These are phyloP conservation scores for Xerocomellus intermedius DNA, from an alignment of 768 basidiomycete genomes.

Conservation along the genomic window DNA sequence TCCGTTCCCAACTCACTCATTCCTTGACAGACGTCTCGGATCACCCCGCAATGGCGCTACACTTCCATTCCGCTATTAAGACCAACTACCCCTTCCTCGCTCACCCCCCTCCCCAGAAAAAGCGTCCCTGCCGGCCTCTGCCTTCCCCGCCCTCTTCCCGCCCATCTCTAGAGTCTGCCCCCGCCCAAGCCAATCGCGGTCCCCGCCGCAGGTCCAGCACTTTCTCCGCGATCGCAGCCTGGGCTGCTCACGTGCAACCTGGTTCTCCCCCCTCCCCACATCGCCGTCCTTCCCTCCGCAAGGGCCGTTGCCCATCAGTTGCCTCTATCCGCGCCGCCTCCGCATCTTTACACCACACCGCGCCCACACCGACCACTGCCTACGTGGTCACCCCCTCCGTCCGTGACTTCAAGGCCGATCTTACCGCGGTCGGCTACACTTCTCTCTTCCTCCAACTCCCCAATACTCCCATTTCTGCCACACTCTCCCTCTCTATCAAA, in stretches of 20 bases:
- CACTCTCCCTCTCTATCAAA: constrained; percentile 9
- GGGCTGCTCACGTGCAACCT: constrained; percentile 67
- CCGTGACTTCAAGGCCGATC: constrained; percentile 50
- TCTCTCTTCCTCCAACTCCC: constrained; percentile 62
- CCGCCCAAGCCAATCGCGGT: constrained; percentile 17
- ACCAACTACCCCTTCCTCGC: constrained; percentile 43
- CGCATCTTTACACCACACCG: constrained; percentile 46
- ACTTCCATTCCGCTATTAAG: constrained; percentile 12
- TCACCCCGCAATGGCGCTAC: constrained; percentile 13
- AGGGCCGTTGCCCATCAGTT: constrained; percentile 35
- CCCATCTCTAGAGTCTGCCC: background rate
- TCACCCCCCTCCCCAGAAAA: constrained; percentile 39
- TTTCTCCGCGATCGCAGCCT: constrained; percentile 51
- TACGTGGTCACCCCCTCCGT: constrained; percentile 39
- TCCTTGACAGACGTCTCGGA: constrained; percentile 5
- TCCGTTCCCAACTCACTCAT: background rate
- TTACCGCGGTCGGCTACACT: constrained; percentile 63
- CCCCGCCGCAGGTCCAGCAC: constrained; percentile 41
- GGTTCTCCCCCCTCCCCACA: constrained; percentile 53
- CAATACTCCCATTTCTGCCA: constrained; percentile 41
- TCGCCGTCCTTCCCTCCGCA: constrained; percentile 34
- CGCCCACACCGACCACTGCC: constrained; percentile 40
- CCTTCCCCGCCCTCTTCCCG: constrained; percentile 17
- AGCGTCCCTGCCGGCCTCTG: constrained; percentile 32
- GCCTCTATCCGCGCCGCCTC: constrained; percentile 40